These are phyloP conservation scores for Leccinum sublutescens DNA, from an alignment of 768 basidiomycete genomes.

Conservation along the genomic window DNA sequence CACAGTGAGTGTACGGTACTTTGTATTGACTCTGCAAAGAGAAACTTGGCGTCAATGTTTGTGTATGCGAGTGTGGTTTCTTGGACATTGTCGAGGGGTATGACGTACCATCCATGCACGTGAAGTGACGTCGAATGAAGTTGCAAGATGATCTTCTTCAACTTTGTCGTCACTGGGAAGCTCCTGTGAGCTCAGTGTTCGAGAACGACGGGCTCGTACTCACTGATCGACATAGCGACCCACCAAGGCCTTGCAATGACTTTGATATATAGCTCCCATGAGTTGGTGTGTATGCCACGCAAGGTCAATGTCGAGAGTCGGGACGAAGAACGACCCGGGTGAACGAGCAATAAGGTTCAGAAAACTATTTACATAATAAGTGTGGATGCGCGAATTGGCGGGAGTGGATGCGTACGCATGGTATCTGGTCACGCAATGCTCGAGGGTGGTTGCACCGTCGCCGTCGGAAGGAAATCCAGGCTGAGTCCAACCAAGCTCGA, in stretches of 20 bases:
- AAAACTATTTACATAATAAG: constrained; percentile 33
- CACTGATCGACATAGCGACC: constrained; percentile 57
- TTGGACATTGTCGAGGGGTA: neutral
- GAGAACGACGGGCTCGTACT: constrained; percentile 11
- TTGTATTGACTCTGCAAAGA: constrained; percentile 41
- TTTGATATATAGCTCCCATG: constrained; percentile 40
- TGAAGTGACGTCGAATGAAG: constrained; percentile 49
- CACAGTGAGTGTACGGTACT: constrained; percentile 56
- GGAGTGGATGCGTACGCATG: constrained; percentile 42
- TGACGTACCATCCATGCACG: constrained; percentile 45
- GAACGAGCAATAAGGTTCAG: constrained; percentile 50
- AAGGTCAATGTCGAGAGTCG: constrained; percentile 69
- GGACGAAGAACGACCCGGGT: constrained; percentile 46
- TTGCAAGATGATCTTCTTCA: constrained; percentile 43
- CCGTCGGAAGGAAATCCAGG: constrained; percentile 37
- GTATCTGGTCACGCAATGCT: constrained; percentile 53
- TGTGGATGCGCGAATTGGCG: neutral
- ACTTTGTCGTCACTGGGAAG: constrained; percentile 49
- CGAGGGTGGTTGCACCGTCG: constrained; percentile 42
- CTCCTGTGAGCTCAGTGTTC: too few relatives aligned
- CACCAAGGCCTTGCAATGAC: constrained; percentile 38
- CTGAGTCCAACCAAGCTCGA: constrained; percentile 49
- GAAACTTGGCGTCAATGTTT: neutral
- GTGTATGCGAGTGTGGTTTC: neutral
- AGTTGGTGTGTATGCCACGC: constrained; percentile 75